Conservation (phyloP, 768 basidiomycete genomes). For the Leccinum truebloodii region DNA sequence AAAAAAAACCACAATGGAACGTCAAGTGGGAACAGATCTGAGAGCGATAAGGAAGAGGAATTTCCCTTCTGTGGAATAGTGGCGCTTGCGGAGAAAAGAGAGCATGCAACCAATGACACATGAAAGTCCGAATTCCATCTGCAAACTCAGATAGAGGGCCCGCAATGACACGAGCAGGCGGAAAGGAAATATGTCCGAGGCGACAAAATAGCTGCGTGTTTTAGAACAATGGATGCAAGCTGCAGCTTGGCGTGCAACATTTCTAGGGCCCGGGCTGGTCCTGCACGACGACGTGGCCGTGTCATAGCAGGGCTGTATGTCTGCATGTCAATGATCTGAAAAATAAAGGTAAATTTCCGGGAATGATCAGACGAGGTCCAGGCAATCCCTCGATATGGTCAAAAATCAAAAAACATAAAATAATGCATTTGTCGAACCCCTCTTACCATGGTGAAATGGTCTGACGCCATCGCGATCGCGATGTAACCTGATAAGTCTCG, state of each 20-base stretch:
- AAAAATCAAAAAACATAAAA: slow-evolving; percentile 25
- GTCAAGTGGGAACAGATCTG: slow-evolving; percentile 23
- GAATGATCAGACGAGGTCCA: slow-evolving; percentile 27
- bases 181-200: slow-evolving; percentile 9
- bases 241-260: slow-evolving; percentile 9
- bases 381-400: slow-evolving; percentile 30
- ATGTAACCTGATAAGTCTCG: slow-evolving; percentile 27
- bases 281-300: slow-evolving; percentile 9
- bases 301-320: slow-evolving; percentile 20
- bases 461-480: slow-evolving; percentile 28
- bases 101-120: slow-evolving; percentile 28
- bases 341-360: slow-evolving; percentile 22
- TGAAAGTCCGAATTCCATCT: slow-evolving; percentile 33
- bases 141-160: slow-evolving; percentile 31
- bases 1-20: slow-evolving; percentile 9
- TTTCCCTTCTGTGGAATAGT: slow-evolving; percentile 18
- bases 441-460: slow-evolving; percentile 27
- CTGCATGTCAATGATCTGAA: slow-evolving; percentile 22
- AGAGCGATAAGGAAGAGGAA: slow-evolving; percentile 22
- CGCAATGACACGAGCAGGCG: slow-evolving; percentile 12
- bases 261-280: slow-evolving; percentile 10
- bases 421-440: slow-evolving; percentile 25
- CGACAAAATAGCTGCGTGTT: slow-evolving; percentile 10
- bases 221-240: slow-evolving; percentile 11
- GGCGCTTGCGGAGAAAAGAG: slow-evolving; percentile 28